A percentile compares a stretch with the other conserved stretches of the same genome.
These are phyloP conservation scores for Adansonia gregorii DNA, from an alignment of 441 rosid species.

Conservation along the genomic window DNA sequence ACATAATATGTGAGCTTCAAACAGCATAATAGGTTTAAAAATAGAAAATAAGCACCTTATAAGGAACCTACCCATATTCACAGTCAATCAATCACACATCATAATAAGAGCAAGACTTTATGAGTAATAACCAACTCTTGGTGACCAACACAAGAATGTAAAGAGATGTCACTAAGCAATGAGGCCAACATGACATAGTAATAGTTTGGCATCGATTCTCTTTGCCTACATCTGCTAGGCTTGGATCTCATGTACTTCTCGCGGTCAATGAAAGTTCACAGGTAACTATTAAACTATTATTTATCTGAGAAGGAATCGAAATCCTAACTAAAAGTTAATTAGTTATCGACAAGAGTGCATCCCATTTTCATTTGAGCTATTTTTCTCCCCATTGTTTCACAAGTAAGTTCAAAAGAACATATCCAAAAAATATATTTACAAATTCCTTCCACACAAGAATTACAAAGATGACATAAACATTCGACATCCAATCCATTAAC, in stretches of 20 bases:
- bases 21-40: not conserved
- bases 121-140: not conserved
- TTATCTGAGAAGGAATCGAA: not conserved
- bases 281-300: not conserved
- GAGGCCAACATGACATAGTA: not conserved
- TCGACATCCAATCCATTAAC: not conserved
- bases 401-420: not conserved
- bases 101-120: not conserved
- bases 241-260: not conserved
- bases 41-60: not conserved
- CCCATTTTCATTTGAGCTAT: not conserved
- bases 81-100: not conserved
- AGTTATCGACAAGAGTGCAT: not conserved
- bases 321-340: not conserved
- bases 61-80: not conserved
- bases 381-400: constrained; percentile 3
- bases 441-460: not conserved
- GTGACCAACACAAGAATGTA: not conserved
- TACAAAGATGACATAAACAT: constrained; percentile 3
- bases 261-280: too few relatives aligned
- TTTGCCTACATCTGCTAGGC: not conserved
- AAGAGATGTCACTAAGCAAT: not conserved
- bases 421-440: not conserved
- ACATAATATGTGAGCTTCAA: constrained; percentile 22
- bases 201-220: not conserved